A percentile compares a stretch with the other conserved stretches of the same genome.
These are phyloP conservation scores for Fusarium xyrophilum DNA, from an alignment of 2,329 filamentous ascomycete species.

Conservation along the genomic window DNA sequence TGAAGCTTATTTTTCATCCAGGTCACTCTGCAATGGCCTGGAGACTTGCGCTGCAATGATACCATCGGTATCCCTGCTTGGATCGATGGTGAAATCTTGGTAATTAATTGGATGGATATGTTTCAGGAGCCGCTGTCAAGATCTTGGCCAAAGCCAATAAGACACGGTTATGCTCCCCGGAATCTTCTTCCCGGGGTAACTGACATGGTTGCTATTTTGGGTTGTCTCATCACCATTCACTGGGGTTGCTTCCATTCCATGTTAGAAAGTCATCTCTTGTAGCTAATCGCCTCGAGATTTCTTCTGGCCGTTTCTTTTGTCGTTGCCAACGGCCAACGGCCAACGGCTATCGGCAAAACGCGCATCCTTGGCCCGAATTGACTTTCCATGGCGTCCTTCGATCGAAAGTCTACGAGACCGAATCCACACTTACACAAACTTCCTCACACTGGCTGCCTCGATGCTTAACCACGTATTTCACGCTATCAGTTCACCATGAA, in stretches of 20 bases:
- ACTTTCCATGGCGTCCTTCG: conserved; percentile 21
- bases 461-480: not conserved
- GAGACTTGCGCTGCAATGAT: not conserved
- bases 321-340: conserved; percentile 4
- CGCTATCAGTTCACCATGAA: not conserved
- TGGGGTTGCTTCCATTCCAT: conserved; percentile 4
- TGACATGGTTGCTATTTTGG: conserved; percentile 27
- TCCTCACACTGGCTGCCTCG: conserved; percentile 19
- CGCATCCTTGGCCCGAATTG: conserved; percentile 13
- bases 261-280: not conserved
- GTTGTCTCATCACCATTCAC: conserved; percentile 6
- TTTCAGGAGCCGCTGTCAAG: not conserved
- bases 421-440: not conserved
- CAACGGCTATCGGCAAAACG: conserved; percentile 17
- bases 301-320: not conserved
- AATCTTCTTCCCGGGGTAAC: conserved; percentile 7
- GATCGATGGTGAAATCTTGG: not conserved
- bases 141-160: conserved; percentile 13
- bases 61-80: not conserved
- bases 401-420: conserved; percentile 1
- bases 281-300: not conserved
- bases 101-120: not conserved
- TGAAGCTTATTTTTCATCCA: not conserved
- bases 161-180: conserved; percentile 4
- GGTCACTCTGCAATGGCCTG: not conserved